Evolutionary conservation across 345 rosid genomes (phyloP).

Genomic region (Melaleuca quinquenervia): DNA sequence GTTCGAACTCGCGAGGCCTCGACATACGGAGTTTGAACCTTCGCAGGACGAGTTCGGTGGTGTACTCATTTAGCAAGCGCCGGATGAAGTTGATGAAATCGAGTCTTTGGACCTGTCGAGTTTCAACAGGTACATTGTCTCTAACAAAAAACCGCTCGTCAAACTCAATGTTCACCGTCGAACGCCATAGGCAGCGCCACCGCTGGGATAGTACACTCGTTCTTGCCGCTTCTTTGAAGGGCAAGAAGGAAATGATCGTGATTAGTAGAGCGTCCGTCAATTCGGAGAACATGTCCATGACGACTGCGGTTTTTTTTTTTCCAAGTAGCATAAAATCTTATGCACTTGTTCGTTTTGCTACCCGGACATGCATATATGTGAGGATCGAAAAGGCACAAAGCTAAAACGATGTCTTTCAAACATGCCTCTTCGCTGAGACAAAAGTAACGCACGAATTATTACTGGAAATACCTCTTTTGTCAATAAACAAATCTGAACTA

Average conservation of each 20-base stretch:
- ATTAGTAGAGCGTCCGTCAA: constrained; percentile 2
- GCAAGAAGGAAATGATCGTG: constrained; percentile 11
- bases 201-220: constrained; percentile 13
- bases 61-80: constrained; percentile 2
- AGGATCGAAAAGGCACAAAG: neutral
- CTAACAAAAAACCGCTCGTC: constrained; percentile 12
- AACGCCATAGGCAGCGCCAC: constrained; percentile 15
- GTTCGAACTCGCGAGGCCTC: neutral
- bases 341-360: neutral
- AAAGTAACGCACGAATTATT: neutral
- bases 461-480: neutral
- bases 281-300: neutral
- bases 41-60: neutral
- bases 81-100: constrained; percentile 6
- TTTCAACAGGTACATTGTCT: neutral
- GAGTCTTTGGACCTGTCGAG: neutral
- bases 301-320: neutral
- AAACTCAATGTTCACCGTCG: constrained; percentile 11
- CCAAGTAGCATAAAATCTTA: neutral
- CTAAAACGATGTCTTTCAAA: neutral
- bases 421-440: neutral
- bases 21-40: constrained; percentile 14
- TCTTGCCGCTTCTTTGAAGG: constrained; percentile 28
- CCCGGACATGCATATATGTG: neutral
- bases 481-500: neutral